A percentile compares a stretch with the other conserved stretches of the same genome.
phyloP scores from a whole-genome alignment of 768 basidiomycete genomes.

The Mrakia frigida region DNA sequence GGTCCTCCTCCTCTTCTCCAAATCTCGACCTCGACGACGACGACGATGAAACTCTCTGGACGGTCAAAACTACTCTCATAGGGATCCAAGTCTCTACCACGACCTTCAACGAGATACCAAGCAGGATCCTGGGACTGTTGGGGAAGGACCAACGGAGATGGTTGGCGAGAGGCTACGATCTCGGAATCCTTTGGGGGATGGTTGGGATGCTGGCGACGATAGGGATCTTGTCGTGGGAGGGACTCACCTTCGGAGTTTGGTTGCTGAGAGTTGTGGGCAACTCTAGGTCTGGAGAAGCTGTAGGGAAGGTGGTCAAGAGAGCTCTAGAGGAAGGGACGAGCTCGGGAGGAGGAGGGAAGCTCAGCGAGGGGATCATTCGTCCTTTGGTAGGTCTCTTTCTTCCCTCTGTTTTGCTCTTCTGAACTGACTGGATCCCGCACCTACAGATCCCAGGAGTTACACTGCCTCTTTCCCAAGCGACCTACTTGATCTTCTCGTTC shows the following conservation, averaged over 20 bases:
- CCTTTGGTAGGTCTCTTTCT: conserved; percentile 10
- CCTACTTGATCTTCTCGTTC: conserved; percentile 23
- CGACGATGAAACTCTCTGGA: conserved; percentile 3
- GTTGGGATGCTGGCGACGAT: neutral
- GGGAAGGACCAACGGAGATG: neutral
- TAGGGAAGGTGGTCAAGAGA: neutral
- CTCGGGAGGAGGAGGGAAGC: neutral
- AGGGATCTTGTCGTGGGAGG: conserved; percentile 13
- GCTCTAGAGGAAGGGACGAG: neutral
- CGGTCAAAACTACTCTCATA: neutral
- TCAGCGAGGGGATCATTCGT: neutral
- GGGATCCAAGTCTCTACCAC: conserved; percentile 13
- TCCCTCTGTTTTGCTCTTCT: neutral
- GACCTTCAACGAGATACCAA: conserved; percentile 8
- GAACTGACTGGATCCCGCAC: neutral
- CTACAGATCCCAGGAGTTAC: conserved; percentile 31
- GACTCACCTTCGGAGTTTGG: neutral
- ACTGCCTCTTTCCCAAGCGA: conserved; percentile 23
- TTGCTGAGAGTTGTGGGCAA: neutral
- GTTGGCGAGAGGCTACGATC: conserved; percentile 9
- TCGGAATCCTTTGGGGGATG: conserved; percentile 6
- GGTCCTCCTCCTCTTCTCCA: neutral
- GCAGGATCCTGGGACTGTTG: neutral
- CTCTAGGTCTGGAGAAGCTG: neutral
- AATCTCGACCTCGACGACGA: neutral